Percentiles rank a stretch among this genome's conserved stretches.
Evolutionary conservation across 768 basidiomycete species (phyloP).

Genomic region (Candolleomyces aberdarensis): DNA sequence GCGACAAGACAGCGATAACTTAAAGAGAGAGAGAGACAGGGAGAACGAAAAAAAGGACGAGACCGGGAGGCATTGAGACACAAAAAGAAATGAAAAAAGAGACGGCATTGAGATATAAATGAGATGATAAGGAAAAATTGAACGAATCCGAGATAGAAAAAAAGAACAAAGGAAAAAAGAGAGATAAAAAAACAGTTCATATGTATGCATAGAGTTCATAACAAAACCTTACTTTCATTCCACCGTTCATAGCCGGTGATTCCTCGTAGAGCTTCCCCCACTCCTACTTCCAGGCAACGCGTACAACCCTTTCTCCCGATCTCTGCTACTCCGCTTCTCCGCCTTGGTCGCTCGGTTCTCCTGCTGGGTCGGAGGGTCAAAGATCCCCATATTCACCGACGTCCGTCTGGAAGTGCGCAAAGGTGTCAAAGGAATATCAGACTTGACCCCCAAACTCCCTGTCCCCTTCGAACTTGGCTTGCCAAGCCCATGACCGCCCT

Average conservation of each 20-base stretch:
- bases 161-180: neutral
- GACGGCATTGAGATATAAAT: neutral
- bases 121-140: neutral
- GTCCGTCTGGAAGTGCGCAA: neutral
- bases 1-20: conserved; percentile 1
- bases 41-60: neutral
- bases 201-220: conserved; percentile 1
- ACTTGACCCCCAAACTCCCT: neutral
- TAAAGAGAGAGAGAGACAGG: neutral
- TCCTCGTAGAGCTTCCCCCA: neutral
- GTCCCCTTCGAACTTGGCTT: neutral
- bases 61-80: neutral
- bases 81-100: neutral
- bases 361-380: neutral
- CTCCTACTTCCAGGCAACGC: neutral
- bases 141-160: neutral
- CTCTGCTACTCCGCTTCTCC: neutral
- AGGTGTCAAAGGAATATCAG: conserved; percentile 1
- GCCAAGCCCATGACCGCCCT: neutral
- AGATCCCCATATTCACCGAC: neutral
- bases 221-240: neutral
- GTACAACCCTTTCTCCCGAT: neutral
- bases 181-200: conserved; percentile 1
- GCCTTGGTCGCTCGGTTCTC: neutral
- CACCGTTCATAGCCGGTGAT: neutral